Conservation (phyloP, 2,329 filamentous ascomycete species). For the Fusarium fracticaudum region DNA sequence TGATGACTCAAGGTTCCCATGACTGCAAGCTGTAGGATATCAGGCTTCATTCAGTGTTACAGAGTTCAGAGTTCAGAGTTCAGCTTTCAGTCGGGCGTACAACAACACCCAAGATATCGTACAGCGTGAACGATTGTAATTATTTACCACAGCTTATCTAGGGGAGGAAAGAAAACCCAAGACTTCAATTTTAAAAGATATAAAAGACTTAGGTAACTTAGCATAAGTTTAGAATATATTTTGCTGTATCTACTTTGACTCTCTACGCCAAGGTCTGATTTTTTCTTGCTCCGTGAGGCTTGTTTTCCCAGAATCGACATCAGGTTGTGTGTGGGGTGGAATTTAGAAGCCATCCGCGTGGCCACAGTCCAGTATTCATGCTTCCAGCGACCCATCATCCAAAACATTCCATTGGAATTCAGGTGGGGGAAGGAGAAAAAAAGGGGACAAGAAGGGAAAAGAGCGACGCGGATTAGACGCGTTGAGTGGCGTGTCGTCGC, state of each 20-base stretch:
- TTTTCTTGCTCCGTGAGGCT: neutral
- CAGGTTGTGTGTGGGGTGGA: neutral
- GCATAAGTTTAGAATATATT: neutral
- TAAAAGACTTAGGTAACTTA: neutral
- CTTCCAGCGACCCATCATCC: constrained; percentile 23
- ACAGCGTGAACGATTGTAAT: neutral
- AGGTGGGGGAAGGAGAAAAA: constrained; percentile 19
- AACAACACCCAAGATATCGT: neutral
- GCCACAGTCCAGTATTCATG: constrained; percentile 19
- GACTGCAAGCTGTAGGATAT: neutral
- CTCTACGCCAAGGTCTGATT: neutral
- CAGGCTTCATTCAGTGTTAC: neutral
- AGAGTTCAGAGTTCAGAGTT: neutral
- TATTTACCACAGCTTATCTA: constrained; percentile 13
- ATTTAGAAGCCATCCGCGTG: neutral
- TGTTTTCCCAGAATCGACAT: neutral
- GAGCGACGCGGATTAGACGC: constrained; percentile 35
- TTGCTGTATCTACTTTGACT: neutral
- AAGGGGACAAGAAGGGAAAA: constrained; percentile 16
- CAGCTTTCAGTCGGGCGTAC: neutral
- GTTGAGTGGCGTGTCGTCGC: constrained; percentile 35
- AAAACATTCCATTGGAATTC: constrained; percentile 32
- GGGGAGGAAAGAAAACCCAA: neutral
- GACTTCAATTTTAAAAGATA: neutral
- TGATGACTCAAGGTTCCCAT: constrained; percentile 22